phyloP scores from a whole-genome alignment of 2,329 filamentous ascomycete species.

The Neoscytalidium dimidiatum region DNA sequence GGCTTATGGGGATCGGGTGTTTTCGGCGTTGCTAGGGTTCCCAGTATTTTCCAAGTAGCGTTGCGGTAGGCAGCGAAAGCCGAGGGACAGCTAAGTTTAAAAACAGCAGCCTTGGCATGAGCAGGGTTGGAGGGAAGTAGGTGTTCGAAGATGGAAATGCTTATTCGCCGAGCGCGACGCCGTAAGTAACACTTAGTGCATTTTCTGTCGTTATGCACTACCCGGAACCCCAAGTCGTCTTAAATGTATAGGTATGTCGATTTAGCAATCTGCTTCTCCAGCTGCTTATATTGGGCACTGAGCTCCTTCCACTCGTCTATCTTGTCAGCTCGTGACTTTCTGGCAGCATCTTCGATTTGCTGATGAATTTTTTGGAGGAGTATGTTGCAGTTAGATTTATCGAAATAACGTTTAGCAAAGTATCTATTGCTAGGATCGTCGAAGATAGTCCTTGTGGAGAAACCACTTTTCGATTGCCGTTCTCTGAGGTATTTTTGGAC shows the following conservation, averaged over 20 bases:
- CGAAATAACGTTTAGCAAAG: conserved; percentile 52
- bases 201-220: no score
- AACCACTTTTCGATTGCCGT: conserved; percentile 33
- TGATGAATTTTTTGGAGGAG: conserved; percentile 33
- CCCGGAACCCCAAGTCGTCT: no score
- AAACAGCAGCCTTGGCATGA: conserved; percentile 49
- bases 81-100: conserved; percentile 53
- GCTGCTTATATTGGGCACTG: no score
- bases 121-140: conserved; percentile 45
- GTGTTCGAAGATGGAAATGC: conserved; percentile 52
- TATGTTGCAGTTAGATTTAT: conserved; percentile 29
- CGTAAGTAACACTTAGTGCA: no score
- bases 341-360: conserved; percentile 40
- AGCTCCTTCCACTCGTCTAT: no score
- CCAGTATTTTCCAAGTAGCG: conserved; percentile 52
- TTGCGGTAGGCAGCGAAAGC: conserved; percentile 54
- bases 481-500: conserved; percentile 54
- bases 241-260: no score
- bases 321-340: no score
- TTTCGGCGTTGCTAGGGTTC: conserved; percentile 20
- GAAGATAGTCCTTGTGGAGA: conserved; percentile 48
- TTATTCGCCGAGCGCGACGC: no score
- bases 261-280: no score
- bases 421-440: conserved; percentile 43
- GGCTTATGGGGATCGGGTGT: no score